Base-by-base conservation (phyloP, 164 flowering plant species). In the Aristolochia contorta region DNA sequence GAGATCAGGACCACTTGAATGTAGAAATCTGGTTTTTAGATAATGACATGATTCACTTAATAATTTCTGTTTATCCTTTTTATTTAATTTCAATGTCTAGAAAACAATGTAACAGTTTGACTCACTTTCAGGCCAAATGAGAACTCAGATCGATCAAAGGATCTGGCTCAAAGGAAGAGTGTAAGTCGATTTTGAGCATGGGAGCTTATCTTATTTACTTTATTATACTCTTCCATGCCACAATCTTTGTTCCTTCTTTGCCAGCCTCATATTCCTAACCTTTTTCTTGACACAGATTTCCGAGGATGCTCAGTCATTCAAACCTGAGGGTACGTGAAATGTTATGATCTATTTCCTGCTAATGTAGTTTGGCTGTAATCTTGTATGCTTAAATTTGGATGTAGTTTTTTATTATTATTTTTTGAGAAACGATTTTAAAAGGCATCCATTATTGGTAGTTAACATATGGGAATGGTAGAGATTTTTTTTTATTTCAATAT, bases 271-370 rank as follows among this genome's bases (percentile, higher is more conserved):
- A 18, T 49, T 32, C 19, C 15, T 37, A 43, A 59, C n/a, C 33
- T 37, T 25, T 58, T 10, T 47, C 23, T 63, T 7, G 41, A 20
- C 74, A 69, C 83, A 83, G 87, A 60, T 54, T 37, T 25, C 53
- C 56, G 80, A 74, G 69, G 82, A 79, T 16, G 58, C 70, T 64
- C 77, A 68, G 30, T 24, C 67, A 9, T 63, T 74, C 59, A 70
- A 76, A 47, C 23, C 72, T 56, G 84, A 78, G 23, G 87, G 95
- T 90, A 68, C 76, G 89, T 71, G 58, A 15, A 9, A 56, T 20
- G 12, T 21, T 20, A 3, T 37, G 33, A 47, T 58, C 30, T 27
- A 5, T 27, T 27, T 27, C 30, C 30, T 27, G 30, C 30, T 10
- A 0, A 37, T 37, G 43, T 27, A 37, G 43, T 37, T 37, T 7